Conservation (phyloP, 441 rosid genomes). For the Adansonia gregorii region DNA sequence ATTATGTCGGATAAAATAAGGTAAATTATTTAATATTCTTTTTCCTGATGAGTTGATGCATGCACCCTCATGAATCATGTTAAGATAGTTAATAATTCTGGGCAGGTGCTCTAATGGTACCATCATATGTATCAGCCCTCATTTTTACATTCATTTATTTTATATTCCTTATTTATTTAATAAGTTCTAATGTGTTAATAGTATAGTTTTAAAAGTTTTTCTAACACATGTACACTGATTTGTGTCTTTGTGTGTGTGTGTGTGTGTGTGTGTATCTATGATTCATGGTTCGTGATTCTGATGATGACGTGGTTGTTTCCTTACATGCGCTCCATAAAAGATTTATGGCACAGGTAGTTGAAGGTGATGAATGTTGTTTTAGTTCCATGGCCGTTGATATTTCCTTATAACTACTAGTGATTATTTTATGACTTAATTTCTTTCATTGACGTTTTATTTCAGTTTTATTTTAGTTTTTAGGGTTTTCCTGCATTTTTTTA, state of each 20-base stretch:
- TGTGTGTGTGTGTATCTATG: neutral
- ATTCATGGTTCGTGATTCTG: neutral
- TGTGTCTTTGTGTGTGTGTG: neutral
- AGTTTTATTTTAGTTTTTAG: slow-evolving; percentile 40
- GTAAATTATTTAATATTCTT: neutral
- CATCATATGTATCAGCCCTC: neutral
- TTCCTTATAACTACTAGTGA: slow-evolving; percentile 13
- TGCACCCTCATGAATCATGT: slow-evolving; percentile 7
- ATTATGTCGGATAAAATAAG: neutral
- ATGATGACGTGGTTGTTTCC: neutral
- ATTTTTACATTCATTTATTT: neutral
- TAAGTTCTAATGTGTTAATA: neutral
- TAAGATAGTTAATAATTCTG: neutral
- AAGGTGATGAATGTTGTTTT: slow-evolving; percentile 11
- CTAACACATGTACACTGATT: neutral
- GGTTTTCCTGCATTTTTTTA: slow-evolving; percentile 40
- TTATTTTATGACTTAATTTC: neutral
- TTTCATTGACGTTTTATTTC: slow-evolving; percentile 32
- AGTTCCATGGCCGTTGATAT: slow-evolving; percentile 13
- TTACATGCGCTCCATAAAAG: neutral
- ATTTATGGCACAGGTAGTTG: slow-evolving; percentile 11
- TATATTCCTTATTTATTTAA: neutral
- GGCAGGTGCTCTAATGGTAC: neutral
- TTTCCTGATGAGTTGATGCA: neutral
- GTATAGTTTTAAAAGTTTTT: neutral